Evolutionary conservation across 2,329 filamentous ascomycete genomes (phyloP).

Genomic region (Claviceps sp.): DNA sequence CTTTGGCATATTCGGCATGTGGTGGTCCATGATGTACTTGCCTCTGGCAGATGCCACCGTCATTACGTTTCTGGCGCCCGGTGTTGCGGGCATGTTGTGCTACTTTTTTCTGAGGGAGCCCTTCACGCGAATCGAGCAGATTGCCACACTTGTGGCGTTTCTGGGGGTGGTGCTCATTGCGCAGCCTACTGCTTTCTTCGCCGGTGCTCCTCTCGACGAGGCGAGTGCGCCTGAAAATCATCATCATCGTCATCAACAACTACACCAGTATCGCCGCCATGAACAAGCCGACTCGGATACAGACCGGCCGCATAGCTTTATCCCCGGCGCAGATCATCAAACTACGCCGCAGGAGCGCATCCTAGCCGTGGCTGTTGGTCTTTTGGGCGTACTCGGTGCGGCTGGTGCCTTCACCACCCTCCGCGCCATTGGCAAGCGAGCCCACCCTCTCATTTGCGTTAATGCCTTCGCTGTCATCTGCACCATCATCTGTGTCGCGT

Average conservation of each 20-base stretch:
- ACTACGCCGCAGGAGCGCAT: constrained; percentile 52
- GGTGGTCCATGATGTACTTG: constrained; percentile 54
- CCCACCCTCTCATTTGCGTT: constrained; percentile 71
- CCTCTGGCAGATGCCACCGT: constrained; percentile 80
- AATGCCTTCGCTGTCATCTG: constrained; percentile 70
- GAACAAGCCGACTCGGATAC: neutral
- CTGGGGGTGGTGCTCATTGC: constrained; percentile 75
- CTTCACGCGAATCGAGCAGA: constrained; percentile 63
- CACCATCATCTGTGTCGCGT: constrained; percentile 50
- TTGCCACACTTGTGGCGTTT: constrained; percentile 63
- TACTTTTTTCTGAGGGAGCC: constrained; percentile 62
- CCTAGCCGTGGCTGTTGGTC: constrained; percentile 54
- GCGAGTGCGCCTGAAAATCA: neutral
- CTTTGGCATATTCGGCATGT: constrained; percentile 71
- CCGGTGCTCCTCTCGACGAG: constrained; percentile 6
- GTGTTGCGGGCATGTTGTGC: constrained; percentile 67
- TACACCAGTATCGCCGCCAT: neutral
- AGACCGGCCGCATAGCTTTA: neutral
- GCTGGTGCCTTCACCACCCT: constrained; percentile 64
- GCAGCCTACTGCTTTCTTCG: constrained; percentile 48
- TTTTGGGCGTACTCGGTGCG: constrained; percentile 66
- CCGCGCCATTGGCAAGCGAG: constrained; percentile 64
- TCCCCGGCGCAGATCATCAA: constrained; percentile 22
- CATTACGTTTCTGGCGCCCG: constrained; percentile 74
- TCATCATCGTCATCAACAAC: neutral